Evolutionary conservation across 129 eudicot species (phyloP), one percentile per base, ranked within the genome.

Genomic region (Centaurea solstitialis): DNA sequence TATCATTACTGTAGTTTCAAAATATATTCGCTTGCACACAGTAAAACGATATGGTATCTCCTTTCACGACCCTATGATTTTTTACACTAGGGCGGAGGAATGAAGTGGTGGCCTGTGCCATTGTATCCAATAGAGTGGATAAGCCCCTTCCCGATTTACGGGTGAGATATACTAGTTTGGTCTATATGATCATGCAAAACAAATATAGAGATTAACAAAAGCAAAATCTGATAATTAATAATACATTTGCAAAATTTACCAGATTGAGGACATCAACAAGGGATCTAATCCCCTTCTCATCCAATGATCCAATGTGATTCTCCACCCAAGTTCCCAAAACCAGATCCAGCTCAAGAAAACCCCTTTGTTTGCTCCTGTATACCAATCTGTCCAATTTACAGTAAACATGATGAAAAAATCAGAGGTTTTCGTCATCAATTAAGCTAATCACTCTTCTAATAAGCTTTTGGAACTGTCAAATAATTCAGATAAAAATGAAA

Each of bases 301-400:
- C 98, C 93, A 96, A 82, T 5, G 97, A 87, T 65, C 77, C 80
- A 9, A 96, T 88, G 77, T 96, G 86, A 59, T 88, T 88, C 80
- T 93, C 97, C 78, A 96, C 99, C 98, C 98, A 96, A 70, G 86
- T 91, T 68, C 98, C 99, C 82, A 96, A 85, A 47, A 93, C 85
- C 73, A 96, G 72, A 76, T 96, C 99, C 82, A 93, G 88, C 92
- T 96, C 99, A 57, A 96, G 90, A 80, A 78, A 96, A 21, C 99
- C 99, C 77, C 99, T 87, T 69, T 96, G 99, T 80, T 91, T 96
- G 82, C 99, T 96, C 87, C 99, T 91, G 82, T 96, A 96, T 33
- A 90, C 30, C 79, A 96, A 85, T 92, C 99, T 96, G 79, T 33
- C n/a, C 67, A 50, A 45, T 70, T 77, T 50, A 71, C 72, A 80